A percentile compares a stretch with the other conserved stretches of the same genome.
These are phyloP conservation scores for Capronia coronata DNA, from an alignment of 2,329 filamentous ascomycete genomes.

Conservation along the genomic window DNA sequence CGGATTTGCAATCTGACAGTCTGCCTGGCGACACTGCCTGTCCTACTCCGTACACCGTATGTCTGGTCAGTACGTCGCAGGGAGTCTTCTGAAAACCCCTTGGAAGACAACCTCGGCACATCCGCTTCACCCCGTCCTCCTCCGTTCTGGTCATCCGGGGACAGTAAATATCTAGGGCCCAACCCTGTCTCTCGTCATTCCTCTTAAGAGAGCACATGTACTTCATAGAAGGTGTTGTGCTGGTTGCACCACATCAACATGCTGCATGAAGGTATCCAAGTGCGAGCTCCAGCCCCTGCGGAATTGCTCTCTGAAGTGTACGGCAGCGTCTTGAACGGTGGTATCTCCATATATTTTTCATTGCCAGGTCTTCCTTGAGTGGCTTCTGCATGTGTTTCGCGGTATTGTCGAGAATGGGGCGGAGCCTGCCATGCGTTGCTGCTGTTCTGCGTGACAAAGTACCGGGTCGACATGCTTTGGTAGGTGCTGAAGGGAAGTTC, in stretches of 20 bases:
- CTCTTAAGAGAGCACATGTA: slow-evolving; percentile 18
- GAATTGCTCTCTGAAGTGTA: slow-evolving; percentile 19
- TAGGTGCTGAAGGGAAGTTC: slow-evolving; percentile 19
- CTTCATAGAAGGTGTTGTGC: slow-evolving; percentile 23
- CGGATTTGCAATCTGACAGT: not conserved
- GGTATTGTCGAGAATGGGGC: slow-evolving; percentile 20
- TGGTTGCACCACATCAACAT: slow-evolving; percentile 21
- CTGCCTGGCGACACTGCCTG: not conserved
- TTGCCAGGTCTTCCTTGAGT: slow-evolving; percentile 5
- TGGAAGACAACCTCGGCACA: not conserved
- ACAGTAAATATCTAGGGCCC: slow-evolving; percentile 10
- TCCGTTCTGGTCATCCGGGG: too few species aligned
- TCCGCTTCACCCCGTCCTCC: not conserved
- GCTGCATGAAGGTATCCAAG: slow-evolving; percentile 22
- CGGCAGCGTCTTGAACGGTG: slow-evolving; percentile 21
- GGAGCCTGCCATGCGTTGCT: slow-evolving; percentile 19
- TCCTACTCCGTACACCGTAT: not conserved
- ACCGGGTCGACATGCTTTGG: slow-evolving; percentile 19
- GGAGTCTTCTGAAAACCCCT: too few species aligned
- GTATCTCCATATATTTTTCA: slow-evolving; percentile 25
- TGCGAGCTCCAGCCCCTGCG: slow-evolving; percentile 12
- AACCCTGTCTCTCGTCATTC: not conserved
- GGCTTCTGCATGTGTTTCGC: slow-evolving; percentile 13
- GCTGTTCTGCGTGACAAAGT: slow-evolving; percentile 20
- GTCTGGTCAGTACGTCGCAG: not conserved